Evolutionary conservation across 495 filamentous ascomycete genomes (phyloP), one percentile per base, ranked within the genome.

Genomic region (Talaromyces trachyspermus): DNA sequence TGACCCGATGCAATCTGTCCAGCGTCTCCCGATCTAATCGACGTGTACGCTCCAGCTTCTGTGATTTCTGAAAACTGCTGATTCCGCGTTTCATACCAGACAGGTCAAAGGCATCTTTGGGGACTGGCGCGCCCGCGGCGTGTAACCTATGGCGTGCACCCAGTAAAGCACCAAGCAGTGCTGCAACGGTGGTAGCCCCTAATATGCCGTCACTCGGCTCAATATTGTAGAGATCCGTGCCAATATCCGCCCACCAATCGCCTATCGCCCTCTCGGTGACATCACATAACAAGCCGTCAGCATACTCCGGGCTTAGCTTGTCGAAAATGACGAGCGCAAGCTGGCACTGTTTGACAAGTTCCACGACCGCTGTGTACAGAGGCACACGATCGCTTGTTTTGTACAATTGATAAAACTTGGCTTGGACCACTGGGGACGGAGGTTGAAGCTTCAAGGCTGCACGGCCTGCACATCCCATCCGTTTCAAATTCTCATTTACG

Each of bases 231-330:
- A 87, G 76, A 38, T 96, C 89, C 0, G 84, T 84, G 3, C 94
- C 92, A 35, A 96, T 84, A 54, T 96, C 88, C 2, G 84, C 81
- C 92, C 92, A 98, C 92, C 94, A 98, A 63, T 95, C 86, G 52
- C 81, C 84, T 56, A 98, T 81, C 3, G 89, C 88, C 48, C 76
- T 81, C 57, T 98, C 92, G 0, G 92, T 98, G 12, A 90, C 69
- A 66, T 98, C 92, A 56, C 92, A 98, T 10, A 98, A 75, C 23
- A 95, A 63, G 1, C 92, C 92, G 60, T 98, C 92, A 20, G 87
- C 88, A 58, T 95, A 97, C 50, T 87, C 87, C n/a, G 83, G 78
- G 2, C 85, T 81, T 20, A 96, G 68, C 52, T 86, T 86, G n/a
- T 79, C 87, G 65, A 95, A 98, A 39, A 95, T 69, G 59, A 86